phyloP scores from a whole-genome alignment of 1,284 basidiomycete genomes.

The Mycocalia duriaeana region DNA sequence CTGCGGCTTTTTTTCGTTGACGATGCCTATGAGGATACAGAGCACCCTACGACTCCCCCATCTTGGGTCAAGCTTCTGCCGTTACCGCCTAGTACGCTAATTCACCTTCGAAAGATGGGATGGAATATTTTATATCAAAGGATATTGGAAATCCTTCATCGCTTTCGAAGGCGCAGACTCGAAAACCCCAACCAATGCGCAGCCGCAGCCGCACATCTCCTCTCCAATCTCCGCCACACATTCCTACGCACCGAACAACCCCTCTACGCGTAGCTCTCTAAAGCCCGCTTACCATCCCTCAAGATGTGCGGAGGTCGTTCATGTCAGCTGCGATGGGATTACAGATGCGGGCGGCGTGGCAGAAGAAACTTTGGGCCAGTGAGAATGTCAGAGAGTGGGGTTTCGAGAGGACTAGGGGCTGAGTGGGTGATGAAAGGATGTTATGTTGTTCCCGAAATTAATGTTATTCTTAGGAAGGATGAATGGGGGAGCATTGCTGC shows the following conservation, averaged over 20 bases:
- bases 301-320: slow-evolving; percentile 61
- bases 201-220: slow-evolving; percentile 33
- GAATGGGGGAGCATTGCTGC: slow-evolving; percentile 76
- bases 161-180: not conserved
- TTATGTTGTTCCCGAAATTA: slow-evolving; percentile 64
- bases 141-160: not conserved
- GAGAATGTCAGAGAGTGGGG: slow-evolving; percentile 17
- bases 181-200: no score
- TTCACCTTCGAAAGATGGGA: slow-evolving; percentile 5
- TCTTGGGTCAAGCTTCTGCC: slow-evolving; percentile 17
- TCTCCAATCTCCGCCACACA: slow-evolving; percentile 47
- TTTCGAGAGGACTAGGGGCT: no score
- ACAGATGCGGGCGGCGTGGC: slow-evolving; percentile 53
- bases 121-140: no score
- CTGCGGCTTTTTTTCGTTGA: slow-evolving; percentile 54
- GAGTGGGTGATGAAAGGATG: slow-evolving; percentile 56
- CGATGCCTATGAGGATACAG: slow-evolving; percentile 36
- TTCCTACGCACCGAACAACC: slow-evolving; percentile 57
- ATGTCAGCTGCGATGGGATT: slow-evolving; percentile 43
- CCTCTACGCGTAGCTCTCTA: slow-evolving; percentile 49
- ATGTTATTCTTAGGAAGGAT: slow-evolving; percentile 58
- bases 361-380: slow-evolving; percentile 47
- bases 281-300: slow-evolving; percentile 43
- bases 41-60: slow-evolving; percentile 14
- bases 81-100: slow-evolving; percentile 13